Evolutionary conservation across 116 monocot genomes (phyloP), one percentile per base, ranked within the genome.

Genomic region (Zostera marina): DNA sequence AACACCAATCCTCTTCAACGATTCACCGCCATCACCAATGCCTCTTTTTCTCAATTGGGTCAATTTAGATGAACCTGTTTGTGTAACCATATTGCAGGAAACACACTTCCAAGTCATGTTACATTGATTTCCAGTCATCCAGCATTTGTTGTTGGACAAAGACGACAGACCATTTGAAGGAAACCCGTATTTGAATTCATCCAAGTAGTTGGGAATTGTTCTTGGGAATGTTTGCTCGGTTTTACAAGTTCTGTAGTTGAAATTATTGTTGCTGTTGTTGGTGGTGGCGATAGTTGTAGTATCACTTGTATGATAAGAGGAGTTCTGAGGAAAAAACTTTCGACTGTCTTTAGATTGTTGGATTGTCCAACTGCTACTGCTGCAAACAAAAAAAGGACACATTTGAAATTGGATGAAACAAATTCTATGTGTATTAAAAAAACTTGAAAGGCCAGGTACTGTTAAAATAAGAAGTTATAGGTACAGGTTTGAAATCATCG

Each of bases 111-210:
- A n/a, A n/a, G 14, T 51, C 41, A 19, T 12, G n/a, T n/a, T n/a
- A n/a, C n/a, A n/a, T 54, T 19, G 21, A 49, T 46, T 66, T 65
- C 11, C 47, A 10, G 4, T 20, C 32, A 32, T 32, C 32, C 32
- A 32, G 32, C 32, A 32, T 32, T 5, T 32, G 32, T 71, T 75
- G 16, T 38, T 10, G 13, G 77, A 66, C 25, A 48, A 41, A 49
- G 46, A 68, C 51, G 85, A 73, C 62, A 91, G 67, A 60, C 91
- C 91, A 65, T 53, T 74, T 25, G 72, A 39, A n/a, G 91, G 91
- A 56, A 91, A 91, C n/a, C 86, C 91, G 44, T 61, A 72, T 49
- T 77, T 75, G 26, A 91, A 86, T 57, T 91, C 91, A 48, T 85
- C 91, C 61, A 82, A 65, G 54, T 69, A 82, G 24, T 73, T 75